Evolutionary conservation across 2,329 filamentous ascomycete species (phyloP), one percentile per base, ranked within the genome.

Genomic region (Ophiostoma perfectum): DNA sequence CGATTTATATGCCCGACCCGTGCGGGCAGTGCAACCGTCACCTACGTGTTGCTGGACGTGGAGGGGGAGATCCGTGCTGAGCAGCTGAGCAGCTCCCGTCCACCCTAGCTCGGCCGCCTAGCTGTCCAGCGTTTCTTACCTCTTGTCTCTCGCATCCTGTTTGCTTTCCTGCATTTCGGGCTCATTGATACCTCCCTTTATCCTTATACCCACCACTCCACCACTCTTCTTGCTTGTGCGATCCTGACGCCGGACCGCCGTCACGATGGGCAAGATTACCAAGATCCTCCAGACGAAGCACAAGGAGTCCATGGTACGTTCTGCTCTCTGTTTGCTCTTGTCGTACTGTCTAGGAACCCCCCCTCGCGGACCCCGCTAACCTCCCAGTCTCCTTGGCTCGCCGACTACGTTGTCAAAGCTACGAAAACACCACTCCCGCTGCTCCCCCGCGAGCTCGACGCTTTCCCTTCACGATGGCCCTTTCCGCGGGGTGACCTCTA

Each of bases 401-500:
- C 89, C 78, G 84, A 90, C 67, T 98, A 93, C 76, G 89, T 97
- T 75, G 82, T 88, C 74, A 83, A 84, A 73, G 88, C 90, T 65
- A 88, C 87, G 73, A 84, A 84, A 69, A 83, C 86, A 72, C 86
- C 92, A 64, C 81, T 97, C 74, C 88, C 90, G 74, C 86, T 91
- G 76, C 84, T 99, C 73, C 91, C 92, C 73, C 81, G 86, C 74
- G 86, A 90, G 73, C 89, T 99, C 72, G 83, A 84, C 74, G 86
- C 85, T 68, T 98, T 98, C 77, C 93, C 94, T 69, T 88, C 89
- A 72, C 84, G 89, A 84, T 99, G 95, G 95, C 93, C 93, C 2
- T 96, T 98, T 75, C 94, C 94, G 52, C 88, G 94, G 77, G 96
- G 95, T 70, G 95, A 99, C 77, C 82, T 98, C 42, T 98, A 98